phyloP scores from a whole-genome alignment of 2,329 filamentous ascomycete genomes.

The Fusarium bactridioides region DNA sequence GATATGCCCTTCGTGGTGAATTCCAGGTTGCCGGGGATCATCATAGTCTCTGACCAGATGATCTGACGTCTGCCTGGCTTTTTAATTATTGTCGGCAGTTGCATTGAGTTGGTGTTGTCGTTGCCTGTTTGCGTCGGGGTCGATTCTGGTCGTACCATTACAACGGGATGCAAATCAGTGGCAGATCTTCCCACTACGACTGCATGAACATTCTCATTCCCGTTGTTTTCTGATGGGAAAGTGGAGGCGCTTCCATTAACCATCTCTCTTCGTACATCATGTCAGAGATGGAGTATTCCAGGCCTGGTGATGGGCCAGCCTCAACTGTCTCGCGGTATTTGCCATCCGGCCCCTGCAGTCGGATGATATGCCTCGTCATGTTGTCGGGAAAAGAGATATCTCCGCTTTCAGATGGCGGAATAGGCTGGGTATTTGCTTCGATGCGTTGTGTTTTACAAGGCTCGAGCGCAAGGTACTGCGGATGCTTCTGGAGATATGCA shows the following conservation, averaged over 20 bases:
- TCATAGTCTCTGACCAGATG: too few relatives aligned
- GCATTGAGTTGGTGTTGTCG: too few relatives aligned
- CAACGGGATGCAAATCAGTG: neutral
- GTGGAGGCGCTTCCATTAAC: neutral
- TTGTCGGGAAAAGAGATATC: neutral
- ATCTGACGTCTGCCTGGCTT: too few relatives aligned
- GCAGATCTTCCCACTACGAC: neutral
- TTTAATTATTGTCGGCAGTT: too few relatives aligned
- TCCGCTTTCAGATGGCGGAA: neutral
- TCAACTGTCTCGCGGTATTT: neutral
- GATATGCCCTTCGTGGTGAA: too few relatives aligned
- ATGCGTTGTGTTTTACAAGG: neutral
- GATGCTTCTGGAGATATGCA: neutral
- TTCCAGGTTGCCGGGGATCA: too few relatives aligned
- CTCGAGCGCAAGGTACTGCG: neutral
- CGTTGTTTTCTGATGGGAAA: too few relatives aligned
- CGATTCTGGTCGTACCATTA: neutral
- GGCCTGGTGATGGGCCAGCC: neutral
- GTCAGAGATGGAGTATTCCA: neutral
- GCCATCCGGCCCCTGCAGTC: neutral
- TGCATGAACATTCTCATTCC: too few relatives aligned
- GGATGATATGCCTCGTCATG: neutral
- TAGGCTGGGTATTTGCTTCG: neutral
- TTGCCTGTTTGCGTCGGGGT: too few relatives aligned
- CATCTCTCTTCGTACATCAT: neutral